Evolutionary conservation across 2,329 filamentous ascomycete species (phyloP).

Genomic region (Gaeumannomyces tritici): DNA sequence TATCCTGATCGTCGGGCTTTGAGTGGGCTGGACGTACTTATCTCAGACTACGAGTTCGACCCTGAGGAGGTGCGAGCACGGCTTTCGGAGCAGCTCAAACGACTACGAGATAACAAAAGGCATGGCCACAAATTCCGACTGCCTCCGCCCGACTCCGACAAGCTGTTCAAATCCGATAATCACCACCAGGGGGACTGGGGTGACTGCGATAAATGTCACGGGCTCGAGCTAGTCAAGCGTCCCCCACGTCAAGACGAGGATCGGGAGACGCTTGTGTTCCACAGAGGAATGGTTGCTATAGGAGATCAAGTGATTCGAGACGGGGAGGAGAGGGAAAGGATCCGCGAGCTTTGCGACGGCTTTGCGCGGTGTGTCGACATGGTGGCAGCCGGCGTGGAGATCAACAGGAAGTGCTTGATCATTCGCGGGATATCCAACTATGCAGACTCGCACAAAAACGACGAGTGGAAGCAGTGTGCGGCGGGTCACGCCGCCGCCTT

Average conservation of each 20-base stretch:
- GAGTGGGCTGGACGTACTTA: not conserved
- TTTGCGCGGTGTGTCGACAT: constrained; percentile 18
- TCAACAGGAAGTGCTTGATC: constrained; percentile 21
- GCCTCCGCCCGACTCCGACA: not conserved
- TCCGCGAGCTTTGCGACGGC: not conserved
- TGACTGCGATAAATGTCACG: not conserved
- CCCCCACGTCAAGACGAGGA: not conserved
- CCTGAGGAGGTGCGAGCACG: too few species aligned
- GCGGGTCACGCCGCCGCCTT: constrained; percentile 20
- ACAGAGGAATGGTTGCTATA: constrained; percentile 17
- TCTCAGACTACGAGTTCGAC: constrained; percentile 1
- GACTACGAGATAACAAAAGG: not conserved
- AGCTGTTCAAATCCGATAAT: not conserved
- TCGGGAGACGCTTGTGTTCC: constrained; percentile 5
- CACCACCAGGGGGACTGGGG: not conserved
- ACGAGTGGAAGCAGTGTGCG: constrained; percentile 25
- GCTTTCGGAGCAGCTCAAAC: not conserved
- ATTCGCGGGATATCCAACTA: constrained; percentile 32
- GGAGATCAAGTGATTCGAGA: constrained; percentile 26
- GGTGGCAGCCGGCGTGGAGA: constrained; percentile 18
- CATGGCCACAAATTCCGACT: not conserved
- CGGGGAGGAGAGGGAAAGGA: constrained; percentile 18
- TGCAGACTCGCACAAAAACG: constrained; percentile 27
- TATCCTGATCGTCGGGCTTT: not conserved
- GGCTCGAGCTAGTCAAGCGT: not conserved